These are phyloP conservation scores for Fusarium miscanthi DNA, from an alignment of 2,329 filamentous ascomycete species.

Conservation along the genomic window DNA sequence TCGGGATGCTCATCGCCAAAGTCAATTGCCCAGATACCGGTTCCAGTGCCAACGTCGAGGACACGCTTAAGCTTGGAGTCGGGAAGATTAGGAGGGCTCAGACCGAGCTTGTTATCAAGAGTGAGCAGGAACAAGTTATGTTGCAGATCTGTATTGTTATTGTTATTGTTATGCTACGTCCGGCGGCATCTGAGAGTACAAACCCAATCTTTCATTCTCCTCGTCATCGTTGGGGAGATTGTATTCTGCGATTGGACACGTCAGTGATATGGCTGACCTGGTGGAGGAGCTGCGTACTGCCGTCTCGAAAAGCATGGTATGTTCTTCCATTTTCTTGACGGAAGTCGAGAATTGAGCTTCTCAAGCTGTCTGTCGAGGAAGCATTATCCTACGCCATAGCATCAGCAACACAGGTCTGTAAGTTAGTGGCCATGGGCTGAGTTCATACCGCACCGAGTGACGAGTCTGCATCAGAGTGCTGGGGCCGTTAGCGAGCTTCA, in stretches of 20 bases:
- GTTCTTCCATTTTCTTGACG: conserved; percentile 23
- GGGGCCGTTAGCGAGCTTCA: not conserved
- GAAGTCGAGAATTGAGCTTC: conserved; percentile 17
- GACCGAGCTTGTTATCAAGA: conserved; percentile 15
- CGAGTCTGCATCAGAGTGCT: not conserved
- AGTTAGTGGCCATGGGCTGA: too few relatives aligned
- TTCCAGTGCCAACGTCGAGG: conserved; percentile 22
- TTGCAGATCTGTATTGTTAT: conserved; percentile 3
- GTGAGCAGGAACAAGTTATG: conserved; percentile 20
- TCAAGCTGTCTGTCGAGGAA: conserved; percentile 19
- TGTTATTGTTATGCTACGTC: not conserved
- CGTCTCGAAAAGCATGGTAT: conserved; percentile 17
- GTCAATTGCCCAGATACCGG: conserved; percentile 21
- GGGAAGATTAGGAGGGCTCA: conserved; percentile 1
- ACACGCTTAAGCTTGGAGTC: conserved; percentile 1
- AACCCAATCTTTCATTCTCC: conserved; percentile 18
- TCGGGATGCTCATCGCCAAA: conserved; percentile 19
- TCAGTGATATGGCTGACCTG: fast-evolving
- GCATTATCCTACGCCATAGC: not conserved
- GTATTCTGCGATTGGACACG: not conserved
- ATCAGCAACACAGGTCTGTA: not conserved
- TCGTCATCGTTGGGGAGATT: conserved; percentile 18
- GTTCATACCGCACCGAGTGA: not conserved
- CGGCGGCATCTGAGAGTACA: fast-evolving
- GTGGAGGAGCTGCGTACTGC: not conserved